These are phyloP conservation scores for Ogataea zsoltii DNA, from an alignment of 805 yeast genomes.

Conservation along the genomic window DNA sequence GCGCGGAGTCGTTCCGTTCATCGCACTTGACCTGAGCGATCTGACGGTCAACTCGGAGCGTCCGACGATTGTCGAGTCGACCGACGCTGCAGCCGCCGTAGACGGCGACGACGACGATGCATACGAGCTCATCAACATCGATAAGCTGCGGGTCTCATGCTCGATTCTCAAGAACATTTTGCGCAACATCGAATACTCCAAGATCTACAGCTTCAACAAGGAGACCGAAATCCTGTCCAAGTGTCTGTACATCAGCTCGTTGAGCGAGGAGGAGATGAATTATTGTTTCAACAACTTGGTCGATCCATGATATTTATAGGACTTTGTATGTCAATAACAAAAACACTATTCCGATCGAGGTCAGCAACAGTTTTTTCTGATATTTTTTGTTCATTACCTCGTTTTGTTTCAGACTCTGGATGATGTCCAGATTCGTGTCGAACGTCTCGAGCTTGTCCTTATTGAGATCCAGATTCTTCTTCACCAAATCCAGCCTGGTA, in stretches of 20 bases:
- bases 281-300: slow-evolving; percentile 32
- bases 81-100: slow-evolving; percentile 22
- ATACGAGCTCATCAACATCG: slow-evolving; percentile 65
- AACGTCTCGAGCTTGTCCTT: slow-evolving; percentile 25
- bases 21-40: slow-evolving; percentile 84
- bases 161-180: slow-evolving; percentile 74
- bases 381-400: slow-evolving; percentile 13
- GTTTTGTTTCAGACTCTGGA: slow-evolving; percentile 23
- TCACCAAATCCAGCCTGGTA: slow-evolving; percentile 29
- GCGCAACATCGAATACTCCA: slow-evolving; percentile 84
- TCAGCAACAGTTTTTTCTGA: slow-evolving; percentile 13
- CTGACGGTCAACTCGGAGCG: slow-evolving; percentile 71
- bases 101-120: slow-evolving; percentile 27
- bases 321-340: slow-evolving; percentile 14
- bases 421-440: slow-evolving; percentile 18
- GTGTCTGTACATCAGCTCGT: slow-evolving; percentile 76
- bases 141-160: slow-evolving; percentile 74
- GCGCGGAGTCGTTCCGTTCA: slow-evolving; percentile 85
- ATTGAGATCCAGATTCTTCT: slow-evolving; percentile 20
- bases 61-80: slow-evolving; percentile 42
- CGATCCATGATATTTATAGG: slow-evolving; percentile 12
- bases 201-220: slow-evolving; percentile 55
- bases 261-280: slow-evolving; percentile 71
- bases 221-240: slow-evolving; percentile 72
- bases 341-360: slow-evolving; percentile 6